phyloP scores from a whole-genome alignment of 768 basidiomycete species.

The Mycena floridula region DNA sequence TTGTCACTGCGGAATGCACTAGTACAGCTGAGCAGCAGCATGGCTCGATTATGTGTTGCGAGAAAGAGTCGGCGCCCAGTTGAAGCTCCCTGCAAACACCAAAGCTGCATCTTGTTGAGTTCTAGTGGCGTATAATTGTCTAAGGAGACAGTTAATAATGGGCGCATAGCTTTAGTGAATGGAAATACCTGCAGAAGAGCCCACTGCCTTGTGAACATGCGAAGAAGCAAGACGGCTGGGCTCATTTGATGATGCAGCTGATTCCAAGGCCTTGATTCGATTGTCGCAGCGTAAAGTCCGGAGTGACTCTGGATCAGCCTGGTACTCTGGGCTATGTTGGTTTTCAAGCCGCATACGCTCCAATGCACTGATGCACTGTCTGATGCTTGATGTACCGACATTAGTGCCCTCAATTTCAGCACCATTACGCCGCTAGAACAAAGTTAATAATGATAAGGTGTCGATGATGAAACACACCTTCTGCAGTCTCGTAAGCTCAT shows the following conservation, averaged over 20 bases:
- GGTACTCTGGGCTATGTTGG: neutral
- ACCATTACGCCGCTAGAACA: neutral
- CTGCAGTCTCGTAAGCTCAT: neutral
- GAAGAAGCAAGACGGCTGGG: neutral
- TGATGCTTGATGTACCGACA: neutral
- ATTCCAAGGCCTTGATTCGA: neutral
- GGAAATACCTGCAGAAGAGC: neutral
- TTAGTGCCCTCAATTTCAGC: neutral
- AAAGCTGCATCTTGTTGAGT: neutral
- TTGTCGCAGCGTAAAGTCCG: neutral
- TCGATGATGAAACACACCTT: neutral
- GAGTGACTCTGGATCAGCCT: neutral
- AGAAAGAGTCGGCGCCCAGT: neutral
- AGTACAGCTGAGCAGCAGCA: neutral
- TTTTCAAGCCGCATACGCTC: neutral
- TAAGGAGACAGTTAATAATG: neutral
- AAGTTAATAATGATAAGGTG: neutral
- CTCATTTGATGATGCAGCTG: neutral
- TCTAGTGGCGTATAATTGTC: neutral
- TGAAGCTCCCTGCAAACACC: neutral
- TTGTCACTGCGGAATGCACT: neutral
- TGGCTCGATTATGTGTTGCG: neutral
- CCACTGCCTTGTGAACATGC: neutral
- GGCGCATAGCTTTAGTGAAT: neutral
- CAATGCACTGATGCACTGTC: neutral